Percentiles rank a stretch among this genome's conserved stretches.
Evolutionary conservation across 2,329 filamentous ascomycete genomes (phyloP).

Genomic region (Trichophaea hybrida): DNA sequence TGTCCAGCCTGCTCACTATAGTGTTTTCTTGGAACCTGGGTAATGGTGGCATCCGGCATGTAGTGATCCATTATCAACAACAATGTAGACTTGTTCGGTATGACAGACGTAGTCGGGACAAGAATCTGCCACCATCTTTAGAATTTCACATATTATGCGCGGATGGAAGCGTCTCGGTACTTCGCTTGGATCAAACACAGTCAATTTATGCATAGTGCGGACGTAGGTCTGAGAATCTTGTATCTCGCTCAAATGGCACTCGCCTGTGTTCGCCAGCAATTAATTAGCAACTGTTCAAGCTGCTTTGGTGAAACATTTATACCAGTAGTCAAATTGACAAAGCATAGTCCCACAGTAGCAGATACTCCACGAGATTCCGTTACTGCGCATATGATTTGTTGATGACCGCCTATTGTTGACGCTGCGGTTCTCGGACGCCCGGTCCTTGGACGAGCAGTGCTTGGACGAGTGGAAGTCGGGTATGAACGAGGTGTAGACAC

Average conservation of each 20-base stretch:
- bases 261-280: constrained; percentile 12
- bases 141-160: neutral
- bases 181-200: constrained; percentile 59
- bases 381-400: constrained; percentile 75
- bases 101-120: constrained; percentile 55
- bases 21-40: constrained; percentile 57
- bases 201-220: constrained; percentile 72
- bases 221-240: constrained; percentile 88
- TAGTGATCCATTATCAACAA: constrained; percentile 61
- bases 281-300: constrained; percentile 9
- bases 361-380: constrained; percentile 77
- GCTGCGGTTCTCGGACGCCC: constrained; percentile 40
- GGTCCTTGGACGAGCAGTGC: constrained; percentile 29
- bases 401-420: constrained; percentile 44
- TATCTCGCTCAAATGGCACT: constrained; percentile 63
- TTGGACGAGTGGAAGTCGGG: neutral
- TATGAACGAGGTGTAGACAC: neutral
- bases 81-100: constrained; percentile 55
- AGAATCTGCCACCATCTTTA: constrained; percentile 44
- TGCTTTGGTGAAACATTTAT: constrained; percentile 36
- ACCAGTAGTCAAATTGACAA: constrained; percentile 77
- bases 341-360: constrained; percentile 70
- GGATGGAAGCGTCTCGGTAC: constrained; percentile 6
- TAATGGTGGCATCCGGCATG: constrained; percentile 46
- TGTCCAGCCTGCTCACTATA: constrained; percentile 71